These are phyloP conservation scores for Blastobotrys apis DNA, from an alignment of 1,139 yeast species.

Conservation along the genomic window DNA sequence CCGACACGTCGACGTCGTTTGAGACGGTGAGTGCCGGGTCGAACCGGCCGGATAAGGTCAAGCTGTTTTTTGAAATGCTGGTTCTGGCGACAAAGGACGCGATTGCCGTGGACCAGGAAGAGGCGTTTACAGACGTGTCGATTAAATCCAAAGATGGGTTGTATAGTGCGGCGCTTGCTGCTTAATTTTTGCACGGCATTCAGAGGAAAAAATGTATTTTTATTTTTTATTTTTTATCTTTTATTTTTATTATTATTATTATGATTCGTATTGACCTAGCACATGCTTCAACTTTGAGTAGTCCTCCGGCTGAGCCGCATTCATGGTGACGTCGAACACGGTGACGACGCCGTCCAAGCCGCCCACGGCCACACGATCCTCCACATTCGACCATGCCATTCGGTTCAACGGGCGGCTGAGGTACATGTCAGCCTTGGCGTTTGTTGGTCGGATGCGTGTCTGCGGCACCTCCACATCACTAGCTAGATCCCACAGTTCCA, in stretches of 20 bases:
- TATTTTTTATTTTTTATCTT: not conserved
- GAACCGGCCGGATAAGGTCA: slow-evolving; percentile 31
- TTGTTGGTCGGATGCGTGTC: slow-evolving; percentile 26
- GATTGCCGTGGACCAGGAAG: slow-evolving; percentile 55
- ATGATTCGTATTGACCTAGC: not conserved
- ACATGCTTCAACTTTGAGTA: slow-evolving; percentile 6
- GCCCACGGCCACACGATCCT: slow-evolving; percentile 34
- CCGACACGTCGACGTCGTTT: slow-evolving; percentile 18
- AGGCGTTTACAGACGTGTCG: slow-evolving; percentile 56
- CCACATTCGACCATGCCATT: slow-evolving; percentile 30
- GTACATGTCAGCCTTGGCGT: slow-evolving; percentile 8
- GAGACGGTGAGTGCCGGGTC: slow-evolving; percentile 19
- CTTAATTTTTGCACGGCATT: not conserved
- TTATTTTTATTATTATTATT: not conserved
- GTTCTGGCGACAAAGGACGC: slow-evolving; percentile 80
- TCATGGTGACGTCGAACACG: slow-evolving; percentile 27
- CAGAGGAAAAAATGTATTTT: not conserved
- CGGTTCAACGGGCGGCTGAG: slow-evolving; percentile 28
- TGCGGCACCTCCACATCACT: slow-evolving; percentile 42
- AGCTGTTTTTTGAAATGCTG: slow-evolving; percentile 75
- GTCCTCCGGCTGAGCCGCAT: slow-evolving; percentile 9
- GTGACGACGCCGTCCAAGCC: slow-evolving; percentile 37
- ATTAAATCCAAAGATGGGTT: slow-evolving; percentile 51
- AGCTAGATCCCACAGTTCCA: slow-evolving; percentile 56
- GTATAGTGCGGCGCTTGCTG: slow-evolving; percentile 31